Conservation (phyloP, 306 rosid genomes). For the Crotalaria pallida region DNA sequence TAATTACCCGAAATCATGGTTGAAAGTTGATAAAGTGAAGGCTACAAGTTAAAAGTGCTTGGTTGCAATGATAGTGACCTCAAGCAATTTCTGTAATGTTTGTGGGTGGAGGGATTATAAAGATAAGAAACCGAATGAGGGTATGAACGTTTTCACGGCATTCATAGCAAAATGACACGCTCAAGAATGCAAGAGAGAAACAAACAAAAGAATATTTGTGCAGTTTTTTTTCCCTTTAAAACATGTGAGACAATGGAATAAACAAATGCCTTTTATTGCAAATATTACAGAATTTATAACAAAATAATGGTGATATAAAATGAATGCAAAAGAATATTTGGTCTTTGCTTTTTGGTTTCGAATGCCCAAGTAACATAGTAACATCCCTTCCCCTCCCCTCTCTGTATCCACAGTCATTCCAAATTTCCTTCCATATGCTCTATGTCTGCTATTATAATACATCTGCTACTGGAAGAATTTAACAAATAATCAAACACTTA, state of each 20-base stretch:
- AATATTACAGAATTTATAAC: conserved; percentile 14
- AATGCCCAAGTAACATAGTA: conserved; percentile 27
- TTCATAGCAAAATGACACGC: not conserved
- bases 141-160: no score
- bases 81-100: no score
- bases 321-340: conserved; percentile 51
- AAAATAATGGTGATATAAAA: conserved; percentile 39
- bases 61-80: no score
- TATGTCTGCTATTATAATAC: conserved; percentile 11
- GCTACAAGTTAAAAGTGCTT: no score
- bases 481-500: not conserved
- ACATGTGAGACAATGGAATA: conserved; percentile 24
- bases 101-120: no score
- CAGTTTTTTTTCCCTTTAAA: not conserved
- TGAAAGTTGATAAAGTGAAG: no score
- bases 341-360: not conserved
- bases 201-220: not conserved
- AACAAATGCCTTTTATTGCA: conserved; percentile 52
- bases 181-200: not conserved
- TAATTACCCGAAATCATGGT: not conserved
- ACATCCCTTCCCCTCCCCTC: not conserved
- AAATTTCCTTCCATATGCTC: conserved; percentile 13
- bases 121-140: no score
- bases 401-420: conserved; percentile 17
- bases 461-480: conserved; percentile 16